A percentile compares a stretch with the other conserved stretches of the same genome.
phyloP scores from a whole-genome alignment of 441 rosid genomes.

The Populus hybrid region DNA sequence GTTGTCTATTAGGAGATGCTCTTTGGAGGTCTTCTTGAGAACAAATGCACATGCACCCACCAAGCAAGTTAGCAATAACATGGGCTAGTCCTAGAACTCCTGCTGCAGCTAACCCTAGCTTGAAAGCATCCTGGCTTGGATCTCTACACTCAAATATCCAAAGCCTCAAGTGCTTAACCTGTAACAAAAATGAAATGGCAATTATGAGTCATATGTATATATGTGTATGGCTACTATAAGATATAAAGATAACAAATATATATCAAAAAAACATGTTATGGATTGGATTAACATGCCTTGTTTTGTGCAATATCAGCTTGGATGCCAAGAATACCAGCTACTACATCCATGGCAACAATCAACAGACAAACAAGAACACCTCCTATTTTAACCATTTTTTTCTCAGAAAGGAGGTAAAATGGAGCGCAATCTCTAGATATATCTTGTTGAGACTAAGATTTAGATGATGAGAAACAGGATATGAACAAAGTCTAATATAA shows the following conservation, averaged over 20 bases:
- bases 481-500: not conserved
- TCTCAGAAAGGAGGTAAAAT: not conserved
- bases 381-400: conserved; percentile 47
- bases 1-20: conserved; percentile 42
- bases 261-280: not conserved
- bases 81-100: conserved; percentile 62
- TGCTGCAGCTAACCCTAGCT: conserved; percentile 74
- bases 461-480: not conserved
- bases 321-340: conserved; percentile 76
- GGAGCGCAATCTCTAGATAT: not conserved
- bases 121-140: conserved; percentile 79
- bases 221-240: too few species aligned
- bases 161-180: conserved; percentile 80
- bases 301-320: conserved; percentile 88
- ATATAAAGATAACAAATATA: not conserved
- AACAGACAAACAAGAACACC: conserved; percentile 70
- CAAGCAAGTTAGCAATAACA: conserved; percentile 59
- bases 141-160: conserved; percentile 87
- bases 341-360: conserved; percentile 73
- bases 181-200: not conserved
- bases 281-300: conserved; percentile 36
- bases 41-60: conserved; percentile 80
- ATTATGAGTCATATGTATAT: not conserved
- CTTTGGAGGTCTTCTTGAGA: conserved; percentile 70
- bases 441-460: too few species aligned